Conservation (phyloP, 148 eudicot genomes). For the Cornus suecica region DNA sequence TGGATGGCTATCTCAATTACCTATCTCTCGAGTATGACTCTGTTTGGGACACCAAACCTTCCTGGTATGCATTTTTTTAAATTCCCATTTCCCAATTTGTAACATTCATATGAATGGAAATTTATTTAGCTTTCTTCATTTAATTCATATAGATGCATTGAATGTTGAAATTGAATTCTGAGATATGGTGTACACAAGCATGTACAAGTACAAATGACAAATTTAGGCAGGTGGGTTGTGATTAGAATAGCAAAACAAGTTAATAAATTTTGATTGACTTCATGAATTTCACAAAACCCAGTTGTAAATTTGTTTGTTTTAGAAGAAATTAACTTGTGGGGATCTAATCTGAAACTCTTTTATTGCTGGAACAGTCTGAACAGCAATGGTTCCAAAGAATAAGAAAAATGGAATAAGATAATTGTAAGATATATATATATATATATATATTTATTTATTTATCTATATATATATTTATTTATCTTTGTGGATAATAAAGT, state of each 20-base stretch:
- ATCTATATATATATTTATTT: too few relatives aligned
- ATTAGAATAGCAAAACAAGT: background rate
- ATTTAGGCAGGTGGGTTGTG: background rate
- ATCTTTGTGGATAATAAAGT: background rate
- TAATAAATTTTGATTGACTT: too few relatives aligned
- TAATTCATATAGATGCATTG: background rate
- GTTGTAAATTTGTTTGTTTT: background rate
- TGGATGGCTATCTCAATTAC: slow-evolving; percentile 77
- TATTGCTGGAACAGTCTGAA: background rate
- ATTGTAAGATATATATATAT: background rate
- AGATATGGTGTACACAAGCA: background rate
- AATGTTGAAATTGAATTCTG: background rate
- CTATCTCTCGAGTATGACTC: slow-evolving; percentile 95
- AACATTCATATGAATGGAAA: background rate
- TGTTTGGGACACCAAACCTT: slow-evolving; percentile 98
- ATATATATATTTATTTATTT: too few relatives aligned
- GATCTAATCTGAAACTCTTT: background rate
- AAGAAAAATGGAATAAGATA: too few relatives aligned
- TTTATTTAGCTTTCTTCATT: too few relatives aligned
- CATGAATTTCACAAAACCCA: background rate
- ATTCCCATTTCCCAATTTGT: background rate
- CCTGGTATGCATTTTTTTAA: slow-evolving; percentile 41
- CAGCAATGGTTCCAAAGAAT: background rate
- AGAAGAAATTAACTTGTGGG: background rate
- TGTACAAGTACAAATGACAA: background rate